These are phyloP conservation scores for Termitomyces sp. DNA, from an alignment of 1,284 basidiomycete species.

Conservation along the genomic window DNA sequence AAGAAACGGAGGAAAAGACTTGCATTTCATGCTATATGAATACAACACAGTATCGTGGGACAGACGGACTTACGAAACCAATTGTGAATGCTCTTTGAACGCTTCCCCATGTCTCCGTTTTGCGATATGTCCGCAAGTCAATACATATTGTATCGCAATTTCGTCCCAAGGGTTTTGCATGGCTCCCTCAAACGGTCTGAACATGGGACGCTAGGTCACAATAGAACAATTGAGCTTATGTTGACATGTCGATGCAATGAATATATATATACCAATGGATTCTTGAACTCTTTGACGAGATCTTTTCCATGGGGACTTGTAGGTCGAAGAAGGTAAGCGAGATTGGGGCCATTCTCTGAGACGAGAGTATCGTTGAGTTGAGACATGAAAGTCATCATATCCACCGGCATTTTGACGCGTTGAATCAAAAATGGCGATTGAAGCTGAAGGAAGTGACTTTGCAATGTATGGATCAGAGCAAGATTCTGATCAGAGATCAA, in stretches of 20 bases:
- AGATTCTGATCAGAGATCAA: not conserved
- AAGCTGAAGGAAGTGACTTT: not conserved
- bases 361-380: constrained; percentile 58
- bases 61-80: constrained; percentile 50
- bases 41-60: not conserved
- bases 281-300: constrained; percentile 65
- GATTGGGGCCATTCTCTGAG: constrained; percentile 59
- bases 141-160: constrained; percentile 72
- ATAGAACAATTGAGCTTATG: constrained; percentile 1
- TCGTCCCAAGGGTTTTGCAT: constrained; percentile 77
- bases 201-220: constrained; percentile 37
- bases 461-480: not conserved
- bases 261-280: constrained; percentile 47
- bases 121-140: constrained; percentile 64
- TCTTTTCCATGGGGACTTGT: constrained; percentile 71
- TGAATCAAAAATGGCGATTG: not conserved
- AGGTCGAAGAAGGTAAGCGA: constrained; percentile 69
- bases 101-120: constrained; percentile 63
- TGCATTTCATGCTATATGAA: constrained; percentile 3
- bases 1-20: constrained; percentile 78
- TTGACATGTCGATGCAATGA: not conserved
- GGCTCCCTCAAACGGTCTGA: constrained; percentile 55
- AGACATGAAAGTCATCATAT: constrained; percentile 56
- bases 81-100: constrained; percentile 68
- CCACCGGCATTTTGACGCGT: constrained; percentile 33